phyloP scores from a whole-genome alignment of 139 green algal genomes.

The Trebouxia sp. region DNA sequence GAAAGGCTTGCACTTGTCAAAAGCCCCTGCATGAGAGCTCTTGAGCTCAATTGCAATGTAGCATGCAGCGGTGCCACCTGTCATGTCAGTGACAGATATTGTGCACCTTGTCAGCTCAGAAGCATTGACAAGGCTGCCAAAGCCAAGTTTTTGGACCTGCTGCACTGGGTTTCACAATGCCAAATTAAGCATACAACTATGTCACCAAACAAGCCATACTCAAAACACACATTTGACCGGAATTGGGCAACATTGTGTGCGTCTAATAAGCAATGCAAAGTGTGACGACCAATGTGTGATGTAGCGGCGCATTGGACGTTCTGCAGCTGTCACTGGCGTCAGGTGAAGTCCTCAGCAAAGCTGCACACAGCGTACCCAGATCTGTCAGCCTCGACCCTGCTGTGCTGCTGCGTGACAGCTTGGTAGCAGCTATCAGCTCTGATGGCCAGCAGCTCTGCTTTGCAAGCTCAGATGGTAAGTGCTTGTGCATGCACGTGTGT shows the following conservation, averaged over 20 bases:
- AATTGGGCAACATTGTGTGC: neutral
- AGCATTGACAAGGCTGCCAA: neutral
- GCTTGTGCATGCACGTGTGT: no score
- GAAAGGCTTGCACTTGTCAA: no score
- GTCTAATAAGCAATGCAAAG: no score
- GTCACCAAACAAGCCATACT: neutral
- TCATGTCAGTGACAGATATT: no score
- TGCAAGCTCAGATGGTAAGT: neutral
- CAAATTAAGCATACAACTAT: neutral
- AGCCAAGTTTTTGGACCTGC: neutral
- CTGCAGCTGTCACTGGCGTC: neutral
- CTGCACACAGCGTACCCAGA: neutral
- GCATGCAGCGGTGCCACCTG: no score
- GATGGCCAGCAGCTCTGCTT: slow-evolving; percentile 5
- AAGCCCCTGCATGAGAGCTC: no score
- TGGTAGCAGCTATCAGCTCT: neutral
- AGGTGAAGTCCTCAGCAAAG: neutral
- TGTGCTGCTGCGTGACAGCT: neutral
- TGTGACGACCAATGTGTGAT: neutral
- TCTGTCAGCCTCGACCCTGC: neutral
- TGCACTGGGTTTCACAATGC: neutral
- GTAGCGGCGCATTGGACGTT: neutral
- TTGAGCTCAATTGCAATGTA: no score
- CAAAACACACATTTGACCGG: neutral
- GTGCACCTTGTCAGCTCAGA: no score